These are phyloP conservation scores for Vanderwaltozyma yarrowii DNA, from an alignment of 805 yeast species.

Conservation along the genomic window DNA sequence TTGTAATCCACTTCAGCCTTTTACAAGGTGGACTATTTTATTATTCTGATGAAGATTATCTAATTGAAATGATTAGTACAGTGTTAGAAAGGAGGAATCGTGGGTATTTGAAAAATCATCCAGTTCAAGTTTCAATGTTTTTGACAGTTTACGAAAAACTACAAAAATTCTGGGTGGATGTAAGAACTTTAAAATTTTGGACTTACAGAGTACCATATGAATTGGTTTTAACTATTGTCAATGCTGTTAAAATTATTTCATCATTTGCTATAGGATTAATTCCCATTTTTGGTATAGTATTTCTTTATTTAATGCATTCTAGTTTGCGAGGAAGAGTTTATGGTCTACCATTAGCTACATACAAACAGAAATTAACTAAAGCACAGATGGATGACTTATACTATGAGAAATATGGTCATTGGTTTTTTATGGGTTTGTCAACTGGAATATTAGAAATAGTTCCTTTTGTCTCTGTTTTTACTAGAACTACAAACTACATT, in stretches of 20 bases:
- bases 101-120: background rate
- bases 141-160: background rate
- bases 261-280: background rate
- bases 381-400: background rate
- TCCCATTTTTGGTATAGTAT: background rate
- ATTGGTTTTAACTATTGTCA: background rate
- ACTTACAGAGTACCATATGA: background rate
- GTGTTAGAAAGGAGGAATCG: constrained; percentile 1
- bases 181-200: constrained; percentile 1
- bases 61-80: background rate
- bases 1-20: constrained; percentile 1
- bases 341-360: background rate
- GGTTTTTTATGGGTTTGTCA: constrained; percentile 1
- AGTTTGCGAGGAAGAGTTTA: background rate
- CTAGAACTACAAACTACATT: background rate
- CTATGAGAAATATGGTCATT: background rate
- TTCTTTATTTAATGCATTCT: background rate
- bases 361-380: background rate
- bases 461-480: background rate
- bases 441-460: constrained; percentile 1
- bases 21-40: constrained; percentile 1
- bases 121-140: background rate
- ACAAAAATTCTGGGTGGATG: background rate
- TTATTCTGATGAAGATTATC: background rate
- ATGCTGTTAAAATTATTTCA: background rate